Conservation (phyloP, 768 basidiomycete genomes). For the Mycena metata region DNA sequence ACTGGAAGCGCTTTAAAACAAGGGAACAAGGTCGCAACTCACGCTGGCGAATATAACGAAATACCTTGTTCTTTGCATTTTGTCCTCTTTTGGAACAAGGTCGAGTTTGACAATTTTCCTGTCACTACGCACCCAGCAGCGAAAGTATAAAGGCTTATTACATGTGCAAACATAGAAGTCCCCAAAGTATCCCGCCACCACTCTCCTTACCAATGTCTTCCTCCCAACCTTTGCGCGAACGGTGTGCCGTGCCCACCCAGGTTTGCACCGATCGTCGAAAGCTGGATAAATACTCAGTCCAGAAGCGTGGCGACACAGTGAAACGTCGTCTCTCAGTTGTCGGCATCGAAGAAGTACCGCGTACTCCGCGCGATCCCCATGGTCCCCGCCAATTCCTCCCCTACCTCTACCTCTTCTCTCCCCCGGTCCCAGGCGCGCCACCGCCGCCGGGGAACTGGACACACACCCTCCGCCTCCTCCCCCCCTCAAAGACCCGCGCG, state of each 20-base stretch:
- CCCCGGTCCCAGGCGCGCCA: not conserved
- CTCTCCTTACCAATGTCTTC: not conserved
- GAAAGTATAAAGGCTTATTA: constrained; percentile 1
- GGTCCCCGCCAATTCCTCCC: constrained; percentile 32
- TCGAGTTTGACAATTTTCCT: not conserved
- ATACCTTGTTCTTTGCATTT: constrained; percentile 11
- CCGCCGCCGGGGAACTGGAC: constrained; percentile 30
- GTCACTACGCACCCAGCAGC: not conserved
- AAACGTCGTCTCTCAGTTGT: not conserved
- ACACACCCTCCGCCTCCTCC: constrained; percentile 34
- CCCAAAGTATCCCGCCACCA: too few relatives aligned
- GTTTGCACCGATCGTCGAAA: not conserved
- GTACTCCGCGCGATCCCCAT: not conserved
- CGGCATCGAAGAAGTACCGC: constrained; percentile 15
- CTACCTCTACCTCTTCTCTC: constrained; percentile 31
- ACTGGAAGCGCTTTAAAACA: not conserved
- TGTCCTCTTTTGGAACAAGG: constrained; percentile 18
- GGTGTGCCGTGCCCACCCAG: not conserved
- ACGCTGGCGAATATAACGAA: not conserved
- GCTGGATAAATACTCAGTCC: not conserved
- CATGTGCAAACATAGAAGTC: not conserved
- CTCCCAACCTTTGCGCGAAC: constrained; percentile 6
- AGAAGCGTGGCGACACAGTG: not conserved
- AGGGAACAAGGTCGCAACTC: not conserved
- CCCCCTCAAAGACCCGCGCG: constrained; percentile 21